A percentile compares a stretch with the other conserved stretches of the same genome.
These are phyloP conservation scores for Coelastrella sp. DNA, from an alignment of 139 green algal genomes.

Conservation along the genomic window DNA sequence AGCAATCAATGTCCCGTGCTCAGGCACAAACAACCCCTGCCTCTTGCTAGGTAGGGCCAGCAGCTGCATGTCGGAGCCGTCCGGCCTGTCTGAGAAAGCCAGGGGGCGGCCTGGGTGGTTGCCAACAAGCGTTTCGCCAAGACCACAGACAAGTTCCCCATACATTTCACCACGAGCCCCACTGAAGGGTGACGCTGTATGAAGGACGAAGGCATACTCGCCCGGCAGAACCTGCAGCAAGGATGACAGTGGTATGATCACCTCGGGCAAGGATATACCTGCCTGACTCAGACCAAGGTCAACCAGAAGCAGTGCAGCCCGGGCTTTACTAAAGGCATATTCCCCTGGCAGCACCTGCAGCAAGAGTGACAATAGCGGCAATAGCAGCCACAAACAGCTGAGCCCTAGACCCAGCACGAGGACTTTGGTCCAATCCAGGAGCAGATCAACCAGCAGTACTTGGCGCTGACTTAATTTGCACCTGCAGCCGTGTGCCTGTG, in stretches of 20 bases:
- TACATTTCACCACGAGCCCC: conserved; percentile 65
- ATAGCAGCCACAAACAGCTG: no score
- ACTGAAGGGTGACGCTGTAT: conserved; percentile 90
- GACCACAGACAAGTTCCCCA: conserved; percentile 87
- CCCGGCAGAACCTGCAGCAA: conserved; percentile 75
- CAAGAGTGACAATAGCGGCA: background rate
- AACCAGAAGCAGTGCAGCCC: no score
- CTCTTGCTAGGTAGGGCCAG: conserved; percentile 82
- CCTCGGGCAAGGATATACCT: no score
- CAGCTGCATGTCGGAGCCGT: conserved; percentile 31
- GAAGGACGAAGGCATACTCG: conserved; percentile 94
- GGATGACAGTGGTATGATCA: background rate
- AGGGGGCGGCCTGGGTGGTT: conserved; percentile 78
- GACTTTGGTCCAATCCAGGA: no score
- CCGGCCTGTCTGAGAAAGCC: conserved; percentile 23
- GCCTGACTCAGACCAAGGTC: no score
- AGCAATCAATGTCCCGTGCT: conserved; percentile 56
- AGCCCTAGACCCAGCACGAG: no score
- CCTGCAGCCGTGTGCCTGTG: no score
- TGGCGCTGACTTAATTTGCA: no score
- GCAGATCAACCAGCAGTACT: no score
- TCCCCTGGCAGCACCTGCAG: conserved; percentile 78
- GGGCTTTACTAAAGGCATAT: conserved; percentile 93
- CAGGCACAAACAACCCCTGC: conserved; percentile 60
- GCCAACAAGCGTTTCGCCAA: conserved; percentile 90